These are phyloP conservation scores for Russula virescens DNA, from an alignment of 768 basidiomycete species.

Conservation along the genomic window DNA sequence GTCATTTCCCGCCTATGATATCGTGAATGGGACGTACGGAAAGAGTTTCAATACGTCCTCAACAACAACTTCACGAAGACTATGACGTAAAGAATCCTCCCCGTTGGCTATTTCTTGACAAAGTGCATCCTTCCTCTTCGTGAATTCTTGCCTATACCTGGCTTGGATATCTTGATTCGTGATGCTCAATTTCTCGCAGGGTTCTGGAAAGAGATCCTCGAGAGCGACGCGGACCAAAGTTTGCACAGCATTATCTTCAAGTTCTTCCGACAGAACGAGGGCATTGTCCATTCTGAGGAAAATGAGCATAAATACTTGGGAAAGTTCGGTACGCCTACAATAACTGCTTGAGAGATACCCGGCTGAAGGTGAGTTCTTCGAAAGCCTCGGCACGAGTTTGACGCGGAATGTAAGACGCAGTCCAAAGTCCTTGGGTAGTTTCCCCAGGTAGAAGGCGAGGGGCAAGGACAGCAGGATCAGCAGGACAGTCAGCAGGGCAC, in stretches of 20 bases:
- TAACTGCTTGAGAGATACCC: constrained; percentile 1
- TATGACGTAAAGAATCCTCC: neutral
- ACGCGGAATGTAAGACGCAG: neutral
- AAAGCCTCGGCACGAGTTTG: neutral
- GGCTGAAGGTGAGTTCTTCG: neutral
- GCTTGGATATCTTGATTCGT: neutral
- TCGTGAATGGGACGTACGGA: constrained; percentile 1
- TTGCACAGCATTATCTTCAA: constrained; percentile 2
- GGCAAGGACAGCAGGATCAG: neutral
- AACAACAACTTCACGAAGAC: constrained; percentile 2
- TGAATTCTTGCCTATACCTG: neutral
- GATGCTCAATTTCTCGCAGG: neutral
- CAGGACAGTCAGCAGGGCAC: neutral
- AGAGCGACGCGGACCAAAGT: neutral
- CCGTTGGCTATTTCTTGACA: neutral
- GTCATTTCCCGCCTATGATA: neutral
- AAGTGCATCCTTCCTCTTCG: neutral
- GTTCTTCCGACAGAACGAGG: constrained; percentile 2
- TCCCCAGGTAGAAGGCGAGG: constrained; percentile 21
- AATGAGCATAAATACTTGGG: neutral
- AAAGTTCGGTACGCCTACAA: neutral
- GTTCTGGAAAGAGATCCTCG: neutral
- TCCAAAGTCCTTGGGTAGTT: constrained; percentile 21
- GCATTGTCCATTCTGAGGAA: constrained; percentile 3
- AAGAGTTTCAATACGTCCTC: constrained; percentile 5